Base-by-base conservation (phyloP, 495 filamentous ascomycete genomes). In the Cudoniella acicularis region DNA sequence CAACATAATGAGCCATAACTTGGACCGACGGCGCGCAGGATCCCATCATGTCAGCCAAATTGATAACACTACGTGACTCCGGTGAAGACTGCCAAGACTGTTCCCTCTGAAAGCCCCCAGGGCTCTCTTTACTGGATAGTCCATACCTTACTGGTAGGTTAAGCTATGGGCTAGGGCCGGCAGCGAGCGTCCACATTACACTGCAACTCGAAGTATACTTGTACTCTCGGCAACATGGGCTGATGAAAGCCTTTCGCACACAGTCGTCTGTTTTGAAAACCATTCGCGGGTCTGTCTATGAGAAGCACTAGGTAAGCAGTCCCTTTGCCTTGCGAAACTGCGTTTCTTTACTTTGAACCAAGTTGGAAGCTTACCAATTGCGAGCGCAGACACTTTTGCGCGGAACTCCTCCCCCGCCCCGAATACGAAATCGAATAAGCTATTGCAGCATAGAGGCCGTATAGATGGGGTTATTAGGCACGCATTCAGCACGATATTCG, bases 391-490 rank as follows among this genome's bases (percentile, higher is more conserved):
- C 45, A 17, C 21, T 30, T 36, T 47, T 51, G 23, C 46, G 10
- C 36, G 24, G 24, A 2, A 16, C 13, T 21, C 36, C 22, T 23
- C 36, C 52, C 18, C 16, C 8, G 18, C n/a, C n/a, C 43, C 42
- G 23, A 13, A 30, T 43, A n/a, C 13, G 10, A 41, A 40, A 10
- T 17, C 25, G 16, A 43, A 43, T 1, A 13, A 47, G 17, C 18
- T 54, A 18, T 26, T 9, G 27, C 36, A 25, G 52, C 21, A 40
- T 36, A 41, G 16, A 54, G 50, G 22, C 54, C 61, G 57, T 22
- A 67, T 67, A 59, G 61, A 57, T 61, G 61, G 48, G 52, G 55
- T 42, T 59, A 36, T 24, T 49, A 16, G 25, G 59, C 36, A 48
- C 41, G 51, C 42, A 51, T 20, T 50, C 36, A 53, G 23, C 52